phyloP scores from a whole-genome alignment of 169 alveolate genomes.

The Cryptosporidium ubiquitum region DNA sequence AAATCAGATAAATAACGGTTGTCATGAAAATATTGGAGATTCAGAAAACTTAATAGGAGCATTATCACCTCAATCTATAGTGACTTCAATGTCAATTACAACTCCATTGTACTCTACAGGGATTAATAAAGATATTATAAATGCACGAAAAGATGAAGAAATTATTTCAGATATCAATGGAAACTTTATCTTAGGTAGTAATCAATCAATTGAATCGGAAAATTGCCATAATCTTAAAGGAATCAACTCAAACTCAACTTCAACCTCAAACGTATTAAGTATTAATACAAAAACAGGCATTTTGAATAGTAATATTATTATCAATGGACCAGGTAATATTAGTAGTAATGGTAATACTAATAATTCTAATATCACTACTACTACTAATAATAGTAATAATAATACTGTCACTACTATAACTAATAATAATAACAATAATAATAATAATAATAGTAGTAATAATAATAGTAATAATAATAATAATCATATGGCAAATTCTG shows the following conservation, averaged over 20 bases:
- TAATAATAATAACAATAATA: background rate
- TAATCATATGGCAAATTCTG: conserved; percentile 1
- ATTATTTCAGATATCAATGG: conserved; percentile 8
- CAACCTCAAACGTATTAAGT: background rate
- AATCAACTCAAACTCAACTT: background rate
- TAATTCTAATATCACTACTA: background rate
- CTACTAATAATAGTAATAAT: background rate
- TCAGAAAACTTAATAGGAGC: conserved; percentile 12
- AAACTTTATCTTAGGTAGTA: background rate
- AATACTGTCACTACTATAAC: background rate
- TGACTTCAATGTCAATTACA: conserved; percentile 25
- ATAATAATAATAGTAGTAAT: background rate
- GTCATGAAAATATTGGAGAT: background rate
- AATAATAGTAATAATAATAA: background rate
- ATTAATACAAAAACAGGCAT: background rate
- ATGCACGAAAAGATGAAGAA: conserved; percentile 43
- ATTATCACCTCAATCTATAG: conserved; percentile 45
- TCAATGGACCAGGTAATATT: background rate
- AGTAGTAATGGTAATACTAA: background rate
- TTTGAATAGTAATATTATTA: conserved; percentile 2
- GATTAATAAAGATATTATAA: conserved; percentile 2
- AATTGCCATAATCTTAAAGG: background rate
- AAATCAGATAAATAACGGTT: background rate
- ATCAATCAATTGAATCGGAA: conserved; percentile 9
- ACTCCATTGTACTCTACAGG: conserved; percentile 40